Evolutionary conservation across 352 stramenopile genomes (phyloP), one percentile per base, ranked within the genome.

Genomic region (Phytophthora parvispora): DNA sequence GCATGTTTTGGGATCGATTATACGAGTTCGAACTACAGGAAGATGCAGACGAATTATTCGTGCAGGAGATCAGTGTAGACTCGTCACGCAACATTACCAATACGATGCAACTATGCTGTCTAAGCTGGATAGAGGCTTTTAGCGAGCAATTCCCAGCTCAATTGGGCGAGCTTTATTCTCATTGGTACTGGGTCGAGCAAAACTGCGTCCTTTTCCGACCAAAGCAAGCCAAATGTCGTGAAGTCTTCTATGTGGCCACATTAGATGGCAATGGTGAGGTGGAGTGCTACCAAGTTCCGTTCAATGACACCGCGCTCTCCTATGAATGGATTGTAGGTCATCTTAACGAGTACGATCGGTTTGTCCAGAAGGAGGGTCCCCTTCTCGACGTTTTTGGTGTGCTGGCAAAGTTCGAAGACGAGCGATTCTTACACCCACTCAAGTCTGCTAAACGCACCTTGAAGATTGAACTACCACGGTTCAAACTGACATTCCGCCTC

Each of bases 101-200:
- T 4, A 81, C 60, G 3, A 48, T 91, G 3, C 77, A 84, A 22
- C 10, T 87, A 0, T 87, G 81, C 34, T 56, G 50, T 2, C 1
- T 25, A 0, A 13, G 15, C 9, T 92, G 82, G 81, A 40, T 68
- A 4, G 34, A 75, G 8, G 28, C 45, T 2, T 69, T 89, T 0
- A 22, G n/a, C 2, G 1, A 31, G 1, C 24, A 28, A 1, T 66
- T 88, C 29, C 81, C 81, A 53, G 15, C 56, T 8, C 60, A 63
- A 47, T 40, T 89, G 2, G 8, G 34, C 4, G 15, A 73, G 4
- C 24, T 90, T n/a, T 78, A 88, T 36, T 83, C 69, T 1, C 72
- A 86, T 5, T 89, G 84, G 81, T 82, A 81, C n/a, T 90, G 80
- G 78, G 47, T 86, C 6, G 72, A 89, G 9, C 4, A 64, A 10